phyloP scores from a whole-genome alignment of 2,329 filamentous ascomycete species.

The Penicillium sp. region DNA sequence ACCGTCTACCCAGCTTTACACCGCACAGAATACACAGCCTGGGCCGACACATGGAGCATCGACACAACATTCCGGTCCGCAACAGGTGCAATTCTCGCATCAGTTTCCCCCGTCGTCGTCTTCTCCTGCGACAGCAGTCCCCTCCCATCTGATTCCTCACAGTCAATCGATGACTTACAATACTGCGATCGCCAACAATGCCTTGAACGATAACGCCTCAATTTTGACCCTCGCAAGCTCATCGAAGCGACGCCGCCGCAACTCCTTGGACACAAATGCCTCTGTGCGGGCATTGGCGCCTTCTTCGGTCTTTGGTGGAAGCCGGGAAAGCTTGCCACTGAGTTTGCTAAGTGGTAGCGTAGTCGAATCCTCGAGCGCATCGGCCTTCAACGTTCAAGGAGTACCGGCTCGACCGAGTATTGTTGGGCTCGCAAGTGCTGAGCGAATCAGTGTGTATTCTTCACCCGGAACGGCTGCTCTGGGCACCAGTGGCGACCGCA shows the following conservation, averaged over 20 bases:
- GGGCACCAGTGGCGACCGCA: slow-evolving; percentile 64
- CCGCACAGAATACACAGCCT: slow-evolving; percentile 27
- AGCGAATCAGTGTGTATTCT: slow-evolving; percentile 67
- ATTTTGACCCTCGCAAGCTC: slow-evolving; percentile 61
- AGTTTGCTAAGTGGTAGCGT: slow-evolving; percentile 55
- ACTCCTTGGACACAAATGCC: slow-evolving; percentile 61
- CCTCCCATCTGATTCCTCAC: slow-evolving; percentile 51
- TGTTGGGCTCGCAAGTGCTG: slow-evolving; percentile 50
- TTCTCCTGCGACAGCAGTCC: slow-evolving; percentile 55
- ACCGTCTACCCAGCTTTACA: slow-evolving; percentile 44
- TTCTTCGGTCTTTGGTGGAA: slow-evolving; percentile 58
- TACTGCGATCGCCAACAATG: slow-evolving; percentile 56
- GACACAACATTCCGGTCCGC: slow-evolving; percentile 33
- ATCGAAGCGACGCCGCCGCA: slow-evolving; percentile 57
- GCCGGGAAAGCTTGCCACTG: slow-evolving; percentile 57
- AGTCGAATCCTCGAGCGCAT: slow-evolving; percentile 39
- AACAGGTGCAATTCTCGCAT: slow-evolving; percentile 51
- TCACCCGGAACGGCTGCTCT: slow-evolving; percentile 59
- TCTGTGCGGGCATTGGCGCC: slow-evolving; percentile 59
- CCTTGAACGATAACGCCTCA: slow-evolving; percentile 60
- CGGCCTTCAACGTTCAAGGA: slow-evolving; percentile 35
- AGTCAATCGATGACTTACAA: slow-evolving; percentile 52
- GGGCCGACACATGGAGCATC: slow-evolving; percentile 30
- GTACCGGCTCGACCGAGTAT: slow-evolving; percentile 46
- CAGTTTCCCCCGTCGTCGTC: slow-evolving; percentile 49